These are phyloP conservation scores for Cutaneotrichosporon dermatis DNA, from an alignment of 1,284 basidiomycete species.

Conservation along the genomic window DNA sequence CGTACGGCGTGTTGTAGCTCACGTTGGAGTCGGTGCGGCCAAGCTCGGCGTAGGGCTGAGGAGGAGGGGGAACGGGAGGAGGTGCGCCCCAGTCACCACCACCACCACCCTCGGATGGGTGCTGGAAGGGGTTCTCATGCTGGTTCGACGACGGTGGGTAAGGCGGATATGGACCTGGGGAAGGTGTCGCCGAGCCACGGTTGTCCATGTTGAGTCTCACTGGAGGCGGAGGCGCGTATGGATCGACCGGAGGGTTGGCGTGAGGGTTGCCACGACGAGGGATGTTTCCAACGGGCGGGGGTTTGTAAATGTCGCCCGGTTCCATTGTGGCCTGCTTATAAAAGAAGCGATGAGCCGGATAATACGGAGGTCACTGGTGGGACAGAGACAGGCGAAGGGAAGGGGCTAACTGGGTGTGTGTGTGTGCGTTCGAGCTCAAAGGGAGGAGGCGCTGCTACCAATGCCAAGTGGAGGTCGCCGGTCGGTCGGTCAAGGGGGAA, in stretches of 20 bases:
- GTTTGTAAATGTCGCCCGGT: slow-evolving; percentile 13
- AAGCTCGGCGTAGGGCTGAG: background rate
- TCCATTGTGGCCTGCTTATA: slow-evolving; percentile 3
- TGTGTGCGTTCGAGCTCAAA: no score
- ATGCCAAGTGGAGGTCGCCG: no score
- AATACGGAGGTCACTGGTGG: background rate
- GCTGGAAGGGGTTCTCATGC: slow-evolving; percentile 12
- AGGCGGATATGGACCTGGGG: background rate
- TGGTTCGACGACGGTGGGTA: background rate
- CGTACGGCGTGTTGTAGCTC: slow-evolving; percentile 17
- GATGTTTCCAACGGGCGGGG: slow-evolving; percentile 2
- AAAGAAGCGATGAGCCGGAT: background rate
- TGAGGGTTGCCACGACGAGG: background rate
- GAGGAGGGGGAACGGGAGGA: slow-evolving; percentile 3
- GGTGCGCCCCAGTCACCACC: background rate
- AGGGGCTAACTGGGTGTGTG: background rate
- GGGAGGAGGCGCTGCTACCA: no score
- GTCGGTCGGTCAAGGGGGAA: no score
- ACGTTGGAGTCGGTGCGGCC: background rate
- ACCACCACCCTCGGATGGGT: background rate
- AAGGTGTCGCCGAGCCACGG: background rate
- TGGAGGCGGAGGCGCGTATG: background rate
- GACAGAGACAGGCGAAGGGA: no score
- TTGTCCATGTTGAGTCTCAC: background rate
- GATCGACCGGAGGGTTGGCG: background rate